Evolutionary conservation across 208 protist genomes (phyloP), one percentile per base, ranked within the genome.

Genomic region (Trypanosoma boissoni): DNA sequence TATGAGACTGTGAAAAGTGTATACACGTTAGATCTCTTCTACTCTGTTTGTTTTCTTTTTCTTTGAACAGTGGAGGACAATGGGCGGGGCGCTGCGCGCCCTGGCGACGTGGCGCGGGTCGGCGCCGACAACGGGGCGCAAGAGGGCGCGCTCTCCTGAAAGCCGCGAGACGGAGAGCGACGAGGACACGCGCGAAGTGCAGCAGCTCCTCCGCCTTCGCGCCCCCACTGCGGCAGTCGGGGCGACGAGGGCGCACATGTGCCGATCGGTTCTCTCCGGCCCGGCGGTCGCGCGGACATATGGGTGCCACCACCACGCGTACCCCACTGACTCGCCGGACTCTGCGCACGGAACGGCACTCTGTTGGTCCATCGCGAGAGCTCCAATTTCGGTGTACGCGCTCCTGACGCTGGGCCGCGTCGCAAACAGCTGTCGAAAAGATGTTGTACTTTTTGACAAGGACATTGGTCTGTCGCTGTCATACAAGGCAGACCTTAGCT

Each of bases 401-500:
- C 61, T 94, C 9, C 55, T 94, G 14, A 76, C 71, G 0, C 52
- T 92, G 8, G 78, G 77, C 46, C 88, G 88, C 21, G 72, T 94
- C 23, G 79, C 84, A n/a, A 94, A 89, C 46, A 83, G 73, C 49
- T 83, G 80, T 39, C 67, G 74, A 20, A 94, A 94, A 51, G 67
- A 74, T 44, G 39, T 77, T 2, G 55, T 88, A 0, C 36, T 94
- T 18, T 62, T 82, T 37, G 65, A 64, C 55, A 53, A 67, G 1
- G 26, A 42, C 9, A 28, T 45, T 56, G 65, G 55, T 50, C 5
- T 88, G 1, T 32, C 74, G 8, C 49, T 88, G 10, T 65, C 65
- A 23, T 89, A 91, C 56, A 72, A 76, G 45, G 57, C 81, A 27
- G 64, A 45, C 32, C 58, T 52, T 37, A 80, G 56, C 73, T 20